These are phyloP conservation scores for Lachancea dasiensis DNA, from an alignment of 805 yeast genomes.

Conservation along the genomic window DNA sequence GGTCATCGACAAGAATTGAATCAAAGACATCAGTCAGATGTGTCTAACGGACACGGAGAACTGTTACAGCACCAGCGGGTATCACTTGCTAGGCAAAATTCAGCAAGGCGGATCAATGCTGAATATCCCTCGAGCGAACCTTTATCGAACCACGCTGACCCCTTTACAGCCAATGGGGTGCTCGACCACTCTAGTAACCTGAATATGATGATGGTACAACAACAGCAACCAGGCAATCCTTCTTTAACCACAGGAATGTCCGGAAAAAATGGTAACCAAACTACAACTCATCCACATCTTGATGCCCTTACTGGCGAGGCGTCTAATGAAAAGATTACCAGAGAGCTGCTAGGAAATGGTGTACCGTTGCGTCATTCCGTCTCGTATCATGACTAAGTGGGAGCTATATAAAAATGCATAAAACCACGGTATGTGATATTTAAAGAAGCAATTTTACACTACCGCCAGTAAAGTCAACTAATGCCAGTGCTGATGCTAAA, in stretches of 20 bases:
- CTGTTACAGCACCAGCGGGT: not conserved
- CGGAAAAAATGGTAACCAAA: not conserved
- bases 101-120: slow-evolving; percentile 1
- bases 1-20: not conserved
- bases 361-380: slow-evolving; percentile 2
- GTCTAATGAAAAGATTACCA: not conserved
- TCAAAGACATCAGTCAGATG: not conserved
- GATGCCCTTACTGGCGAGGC: not conserved
- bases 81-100: not conserved
- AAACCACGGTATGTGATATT: too few species aligned
- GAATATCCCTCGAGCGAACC: too few species aligned
- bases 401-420: too few species aligned
- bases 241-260: not conserved
- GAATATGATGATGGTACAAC: slow-evolving; percentile 13
- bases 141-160: too few species aligned
- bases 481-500: too few species aligned
- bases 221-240: slow-evolving; percentile 5
- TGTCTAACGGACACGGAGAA: not conserved
- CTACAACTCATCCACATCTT: not conserved
- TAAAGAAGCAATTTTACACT: too few species aligned
- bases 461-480: too few species aligned
- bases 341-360: slow-evolving; percentile 2
- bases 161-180: not conserved
- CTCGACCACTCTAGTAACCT: slow-evolving; percentile 5
- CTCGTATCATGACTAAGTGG: slow-evolving; percentile 3